Base-by-base conservation (phyloP, 1,284 basidiomycete genomes). In the Leucoagaricus sp. region DNA sequence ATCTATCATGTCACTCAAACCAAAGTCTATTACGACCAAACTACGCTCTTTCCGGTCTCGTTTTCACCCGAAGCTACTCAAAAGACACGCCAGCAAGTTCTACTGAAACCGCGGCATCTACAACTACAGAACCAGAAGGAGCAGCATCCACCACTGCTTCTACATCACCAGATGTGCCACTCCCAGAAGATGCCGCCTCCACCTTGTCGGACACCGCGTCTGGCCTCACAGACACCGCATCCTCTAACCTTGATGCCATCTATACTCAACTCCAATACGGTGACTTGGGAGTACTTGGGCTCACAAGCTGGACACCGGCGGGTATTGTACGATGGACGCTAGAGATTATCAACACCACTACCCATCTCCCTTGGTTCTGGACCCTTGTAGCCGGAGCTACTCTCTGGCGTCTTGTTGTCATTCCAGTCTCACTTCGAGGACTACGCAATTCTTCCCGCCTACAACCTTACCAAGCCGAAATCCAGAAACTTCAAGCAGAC, bases 361-460 rank as follows among this genome's bases (percentile, higher is more conserved):
- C 88, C 0, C 89, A 87, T 29, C 68, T 95, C 56, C 91, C 93
- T 2, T 95, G 93, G 93, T 93, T 93, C 79, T 87, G 84, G 70
- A 89, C 87, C 29, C 94, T 98, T 71, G 75, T 93, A 31, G 74
- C 79, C 5, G 84, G 89, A 46, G 88, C 91, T 19, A 63, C 91
- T 10, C 69, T 85, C 63, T 86, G 93, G 72, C 89, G 93, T 34
- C 58, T 85, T 4, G 61, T 82, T 31, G 77, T 95, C 45, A 72
- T 95, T 53, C 93, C 93, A 2, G 76, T 94, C 64, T 76, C 85
- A 28, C 73, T 96, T 58, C 75, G 79, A 42, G 82, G 82, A 53
- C 74, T 89, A 62, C 86, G 84, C 57, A 87, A 89, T 68, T 80
- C 86, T 6, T 83, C 87, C 2, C 81, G 84, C n/a, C 78, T 98